phyloP scores from a whole-genome alignment of 768 basidiomycete genomes.

The Collybia sordida region DNA sequence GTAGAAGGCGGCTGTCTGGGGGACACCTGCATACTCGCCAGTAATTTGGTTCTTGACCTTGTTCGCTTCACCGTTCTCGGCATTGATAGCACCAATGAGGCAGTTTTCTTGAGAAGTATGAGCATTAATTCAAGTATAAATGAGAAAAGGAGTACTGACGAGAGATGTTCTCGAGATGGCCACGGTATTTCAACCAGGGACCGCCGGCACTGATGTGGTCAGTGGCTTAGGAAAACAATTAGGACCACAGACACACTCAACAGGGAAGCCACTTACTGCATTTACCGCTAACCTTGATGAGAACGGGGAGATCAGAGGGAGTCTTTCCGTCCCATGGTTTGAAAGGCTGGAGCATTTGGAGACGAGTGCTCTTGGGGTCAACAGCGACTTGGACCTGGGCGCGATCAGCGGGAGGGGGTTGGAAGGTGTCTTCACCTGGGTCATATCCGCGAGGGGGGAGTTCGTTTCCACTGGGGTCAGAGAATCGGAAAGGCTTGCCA shows the following conservation, averaged over 20 bases:
- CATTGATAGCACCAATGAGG: slow-evolving; percentile 95
- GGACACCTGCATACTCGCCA: slow-evolving; percentile 84
- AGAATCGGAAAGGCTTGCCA: slow-evolving; percentile 97
- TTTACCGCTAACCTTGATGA: slow-evolving; percentile 99
- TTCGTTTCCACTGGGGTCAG: slow-evolving; percentile 86
- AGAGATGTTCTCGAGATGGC: slow-evolving; percentile 97
- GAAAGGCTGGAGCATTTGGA: slow-evolving; percentile 91
- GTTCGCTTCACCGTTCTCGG: slow-evolving; percentile 95
- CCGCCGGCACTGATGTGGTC: slow-evolving; percentile 98
- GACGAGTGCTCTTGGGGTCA: slow-evolving; percentile 80
- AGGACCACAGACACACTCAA: slow-evolving; percentile 1
- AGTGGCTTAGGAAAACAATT: slow-evolving; percentile 48
- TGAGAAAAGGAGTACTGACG: slow-evolving; percentile 44
- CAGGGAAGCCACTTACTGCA: slow-evolving; percentile 68
- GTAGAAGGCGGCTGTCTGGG: slow-evolving; percentile 84
- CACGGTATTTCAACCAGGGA: slow-evolving; percentile 99
- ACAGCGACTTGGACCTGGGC: slow-evolving; percentile 84
- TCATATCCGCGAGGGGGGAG: slow-evolving; percentile 96
- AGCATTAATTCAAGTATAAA: slow-evolving; percentile 5
- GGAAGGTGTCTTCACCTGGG: slow-evolving; percentile 96
- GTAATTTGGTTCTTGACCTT: slow-evolving; percentile 89
- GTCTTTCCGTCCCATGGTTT: slow-evolving; percentile 91
- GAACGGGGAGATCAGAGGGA: slow-evolving; percentile 81
- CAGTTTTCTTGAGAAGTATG: slow-evolving; percentile 73
- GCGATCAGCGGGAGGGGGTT: slow-evolving; percentile 87